Evolutionary conservation across 768 basidiomycete species (phyloP).

Genomic region (Polyporus arcularius): DNA sequence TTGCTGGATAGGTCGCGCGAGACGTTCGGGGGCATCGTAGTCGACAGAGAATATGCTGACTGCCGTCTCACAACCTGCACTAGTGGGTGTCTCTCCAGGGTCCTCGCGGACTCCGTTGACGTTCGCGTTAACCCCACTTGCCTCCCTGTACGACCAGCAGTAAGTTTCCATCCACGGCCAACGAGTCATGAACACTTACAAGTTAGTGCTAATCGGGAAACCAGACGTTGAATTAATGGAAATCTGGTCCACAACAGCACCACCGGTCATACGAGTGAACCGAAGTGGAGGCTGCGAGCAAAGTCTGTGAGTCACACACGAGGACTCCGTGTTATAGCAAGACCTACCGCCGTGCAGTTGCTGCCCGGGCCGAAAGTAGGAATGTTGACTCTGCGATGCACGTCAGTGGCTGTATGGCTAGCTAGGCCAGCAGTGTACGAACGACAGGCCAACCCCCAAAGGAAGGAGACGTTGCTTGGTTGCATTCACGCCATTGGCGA

Average conservation of each 20-base stretch:
- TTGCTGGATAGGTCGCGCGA: conserved; percentile 27
- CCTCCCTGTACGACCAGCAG: conserved; percentile 12
- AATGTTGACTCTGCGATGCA: conserved; percentile 23
- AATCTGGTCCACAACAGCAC: conserved; percentile 27
- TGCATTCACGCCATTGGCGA: conserved; percentile 25
- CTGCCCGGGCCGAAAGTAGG: conserved; percentile 28
- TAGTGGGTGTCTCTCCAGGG: conserved; percentile 31
- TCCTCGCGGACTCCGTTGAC: conserved; percentile 27
- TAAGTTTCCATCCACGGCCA: not conserved
- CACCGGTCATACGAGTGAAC: conserved; percentile 33
- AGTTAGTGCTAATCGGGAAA: conserved; percentile 24
- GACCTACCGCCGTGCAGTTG: conserved; percentile 25
- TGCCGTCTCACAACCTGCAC: conserved; percentile 27
- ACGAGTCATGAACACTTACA: conserved; percentile 24
- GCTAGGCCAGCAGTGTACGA: not conserved
- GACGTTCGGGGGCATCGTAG: conserved; percentile 31
- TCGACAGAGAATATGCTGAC: conserved; percentile 34
- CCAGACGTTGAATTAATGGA: conserved; percentile 27
- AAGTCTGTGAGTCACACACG: not conserved
- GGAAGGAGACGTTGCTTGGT: conserved; percentile 27
- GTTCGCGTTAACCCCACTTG: conserved; percentile 27
- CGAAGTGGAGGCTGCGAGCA: conserved; percentile 28
- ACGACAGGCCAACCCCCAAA: conserved; percentile 31
- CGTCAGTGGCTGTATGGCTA: not conserved
- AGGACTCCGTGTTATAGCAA: not conserved